phyloP scores from a whole-genome alignment of 1,284 basidiomycete species.

The Ustilago nuda region DNA sequence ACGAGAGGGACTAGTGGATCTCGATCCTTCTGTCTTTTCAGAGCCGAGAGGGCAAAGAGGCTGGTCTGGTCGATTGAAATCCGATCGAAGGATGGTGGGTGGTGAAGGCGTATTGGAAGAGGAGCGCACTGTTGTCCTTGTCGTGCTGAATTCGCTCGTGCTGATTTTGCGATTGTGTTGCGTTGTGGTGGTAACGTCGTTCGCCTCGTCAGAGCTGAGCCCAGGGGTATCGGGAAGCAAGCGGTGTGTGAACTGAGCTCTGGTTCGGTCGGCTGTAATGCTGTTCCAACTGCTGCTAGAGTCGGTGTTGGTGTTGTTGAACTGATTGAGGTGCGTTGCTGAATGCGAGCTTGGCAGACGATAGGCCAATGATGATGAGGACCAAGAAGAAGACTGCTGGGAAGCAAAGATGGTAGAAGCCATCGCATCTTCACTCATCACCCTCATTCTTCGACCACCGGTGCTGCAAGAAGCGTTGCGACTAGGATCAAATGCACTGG shows the following conservation, averaged over 20 bases:
- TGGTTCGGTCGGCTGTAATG: conserved; percentile 11
- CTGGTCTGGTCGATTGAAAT: conserved; percentile 42
- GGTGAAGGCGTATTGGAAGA: conserved; percentile 24
- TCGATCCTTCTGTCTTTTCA: conserved; percentile 4
- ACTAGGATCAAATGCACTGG: conserved; percentile 18
- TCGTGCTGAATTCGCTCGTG: conserved; percentile 36
- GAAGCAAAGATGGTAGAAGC: conserved; percentile 22
- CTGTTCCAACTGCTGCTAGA: conserved; percentile 10
- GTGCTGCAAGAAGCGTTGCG: conserved; percentile 34
- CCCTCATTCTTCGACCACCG: conserved; percentile 37
- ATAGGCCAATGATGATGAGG: conserved; percentile 9
- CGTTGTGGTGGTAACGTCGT: conserved; percentile 31
- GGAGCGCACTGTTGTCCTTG: conserved; percentile 23
- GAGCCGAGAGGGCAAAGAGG: conserved; percentile 10
- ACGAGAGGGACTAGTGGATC: conserved; percentile 4
- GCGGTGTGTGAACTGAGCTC: conserved; percentile 5
- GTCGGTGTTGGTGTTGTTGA: conserved; percentile 1
- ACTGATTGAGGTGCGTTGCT: conserved; percentile 28
- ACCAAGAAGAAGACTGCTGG: conserved; percentile 3
- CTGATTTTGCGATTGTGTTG: conserved; percentile 34
- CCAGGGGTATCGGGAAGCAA: conserved; percentile 52
- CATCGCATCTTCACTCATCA: conserved; percentile 56
- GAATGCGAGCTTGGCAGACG: conserved; percentile 33
- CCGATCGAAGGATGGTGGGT: conserved; percentile 39
- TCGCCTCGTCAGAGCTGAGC: conserved; percentile 49